Base-by-base conservation (phyloP, 495 filamentous ascomycete species). In the Aspergillus taichungensis region DNA sequence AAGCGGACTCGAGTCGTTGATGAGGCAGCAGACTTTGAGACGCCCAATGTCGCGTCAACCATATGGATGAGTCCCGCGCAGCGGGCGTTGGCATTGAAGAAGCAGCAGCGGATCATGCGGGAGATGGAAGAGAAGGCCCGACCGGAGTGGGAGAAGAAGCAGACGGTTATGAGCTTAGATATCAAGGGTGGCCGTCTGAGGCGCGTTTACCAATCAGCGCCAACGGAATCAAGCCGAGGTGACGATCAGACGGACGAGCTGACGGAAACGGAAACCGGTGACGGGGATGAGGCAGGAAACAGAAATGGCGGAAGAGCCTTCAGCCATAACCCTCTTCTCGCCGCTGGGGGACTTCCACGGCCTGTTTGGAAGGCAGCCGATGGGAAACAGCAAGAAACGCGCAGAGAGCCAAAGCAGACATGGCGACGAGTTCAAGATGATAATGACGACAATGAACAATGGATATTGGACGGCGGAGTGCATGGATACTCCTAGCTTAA, bases 361-460 rank as follows among this genome's bases (percentile, higher is more conserved):
- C 92, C 92, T 0, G 75, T 90, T 0, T 94, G 84, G 68, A 78
- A 74, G 60, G 53, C 64, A n/a, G 55, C 76, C 39, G 67, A 69
- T 50, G 62, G 75, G 56, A 64, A 72, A 52, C 47, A 67, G 32
- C 37, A 54, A 47, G 62, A 62, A 49, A 46, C 57, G 55, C 56
- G 65, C 46, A 67, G 60, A 43, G 62, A 75, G 51, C 44, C 56
- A 59, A 76, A 67, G 39, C 73, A 72, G 46, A 77, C 75, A 3
- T 96, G 91, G 92, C 72, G 90, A 38, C 78, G 88, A 49, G 91
- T 95, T 1, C 94, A 97, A 59, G 88, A 96, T 65, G 87, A 94
- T 54, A 71, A 80, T 33, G 84, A 89, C 40, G 81, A 96, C 60
- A 96, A 95, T 53, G 91, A 95, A 65, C 77, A 75, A n/a, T 82